phyloP scores from a whole-genome alignment of 1,284 basidiomycete genomes.

The Ganoderma meredithae region DNA sequence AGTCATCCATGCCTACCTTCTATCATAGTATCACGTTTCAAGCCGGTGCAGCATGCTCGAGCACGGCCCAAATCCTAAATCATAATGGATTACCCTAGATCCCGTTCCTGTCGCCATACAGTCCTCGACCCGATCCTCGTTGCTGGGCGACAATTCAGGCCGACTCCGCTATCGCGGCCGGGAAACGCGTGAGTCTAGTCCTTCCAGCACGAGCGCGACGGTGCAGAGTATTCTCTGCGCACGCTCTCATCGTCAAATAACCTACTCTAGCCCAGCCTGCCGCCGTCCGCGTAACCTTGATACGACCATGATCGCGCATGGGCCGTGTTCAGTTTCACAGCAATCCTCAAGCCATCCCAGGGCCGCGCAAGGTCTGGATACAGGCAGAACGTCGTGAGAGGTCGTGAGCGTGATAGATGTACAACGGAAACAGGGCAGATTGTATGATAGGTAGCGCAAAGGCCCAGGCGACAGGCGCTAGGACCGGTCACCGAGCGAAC shows the following conservation, averaged over 20 bases:
- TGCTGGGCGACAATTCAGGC: not conserved
- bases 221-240: not conserved
- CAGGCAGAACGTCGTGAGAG: conserved; percentile 22
- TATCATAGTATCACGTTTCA: not conserved
- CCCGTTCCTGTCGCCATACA: not conserved
- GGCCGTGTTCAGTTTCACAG: not conserved
- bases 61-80: not conserved
- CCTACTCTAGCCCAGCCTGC: not conserved
- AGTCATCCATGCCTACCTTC: not conserved
- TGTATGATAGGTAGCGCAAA: not conserved
- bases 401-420: conserved; percentile 25
- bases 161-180: not conserved
- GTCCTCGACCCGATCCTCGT: not conserved
- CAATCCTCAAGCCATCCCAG: conserved; percentile 1
- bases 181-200: not conserved
- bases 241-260: not conserved
- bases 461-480: not conserved
- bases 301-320: not conserved
- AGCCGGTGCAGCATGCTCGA: not conserved
- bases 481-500: conserved; percentile 14
- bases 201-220: not conserved
- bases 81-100: not conserved
- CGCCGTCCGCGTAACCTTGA: not conserved
- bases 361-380: conserved; percentile 17
- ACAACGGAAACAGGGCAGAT: not conserved